phyloP scores from a whole-genome alignment of 345 rosid genomes.

The Populus euphratica region DNA sequence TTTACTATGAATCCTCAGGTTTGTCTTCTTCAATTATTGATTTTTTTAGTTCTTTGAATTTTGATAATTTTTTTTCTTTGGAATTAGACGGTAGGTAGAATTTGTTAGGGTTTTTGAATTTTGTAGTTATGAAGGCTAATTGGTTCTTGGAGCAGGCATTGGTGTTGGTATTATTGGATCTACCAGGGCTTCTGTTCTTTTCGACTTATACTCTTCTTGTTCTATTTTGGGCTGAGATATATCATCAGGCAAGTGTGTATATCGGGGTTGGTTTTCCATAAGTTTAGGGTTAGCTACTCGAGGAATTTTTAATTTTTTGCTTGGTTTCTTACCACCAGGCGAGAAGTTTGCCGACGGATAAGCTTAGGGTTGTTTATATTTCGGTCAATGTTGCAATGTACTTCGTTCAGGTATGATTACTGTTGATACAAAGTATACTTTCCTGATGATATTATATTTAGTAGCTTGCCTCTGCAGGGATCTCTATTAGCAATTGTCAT shows the following conservation, averaged over 20 bases:
- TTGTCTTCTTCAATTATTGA: constrained; percentile 14
- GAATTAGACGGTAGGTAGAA: neutral
- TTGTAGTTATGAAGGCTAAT: constrained; percentile 12
- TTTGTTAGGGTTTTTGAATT: neutral
- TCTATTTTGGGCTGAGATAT: constrained; percentile 99
- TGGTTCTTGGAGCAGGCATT: constrained; percentile 54
- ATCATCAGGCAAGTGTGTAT: constrained; percentile 74
- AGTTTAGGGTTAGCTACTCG: neutral
- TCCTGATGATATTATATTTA: neutral
- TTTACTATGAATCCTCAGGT: constrained; percentile 88
- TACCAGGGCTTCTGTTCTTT: constrained; percentile 88
- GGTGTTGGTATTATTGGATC: constrained; percentile 60
- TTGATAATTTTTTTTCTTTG: neutral
- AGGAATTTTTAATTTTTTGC: constrained; percentile 22
- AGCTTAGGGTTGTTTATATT: constrained; percentile 62
- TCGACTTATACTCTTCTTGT: constrained; percentile 89
- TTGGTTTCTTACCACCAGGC: constrained; percentile 54
- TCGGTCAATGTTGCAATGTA: constrained; percentile 60
- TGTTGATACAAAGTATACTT: neutral
- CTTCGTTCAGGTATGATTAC: constrained; percentile 60
- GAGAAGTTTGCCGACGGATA: constrained; percentile 90
- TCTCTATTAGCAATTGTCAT: neutral
- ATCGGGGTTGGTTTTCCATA: neutral
- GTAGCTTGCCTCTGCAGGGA: neutral
- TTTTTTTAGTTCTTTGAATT: neutral